Conservation (phyloP, 1,139 yeast genomes). For the Taphrina sp. region DNA sequence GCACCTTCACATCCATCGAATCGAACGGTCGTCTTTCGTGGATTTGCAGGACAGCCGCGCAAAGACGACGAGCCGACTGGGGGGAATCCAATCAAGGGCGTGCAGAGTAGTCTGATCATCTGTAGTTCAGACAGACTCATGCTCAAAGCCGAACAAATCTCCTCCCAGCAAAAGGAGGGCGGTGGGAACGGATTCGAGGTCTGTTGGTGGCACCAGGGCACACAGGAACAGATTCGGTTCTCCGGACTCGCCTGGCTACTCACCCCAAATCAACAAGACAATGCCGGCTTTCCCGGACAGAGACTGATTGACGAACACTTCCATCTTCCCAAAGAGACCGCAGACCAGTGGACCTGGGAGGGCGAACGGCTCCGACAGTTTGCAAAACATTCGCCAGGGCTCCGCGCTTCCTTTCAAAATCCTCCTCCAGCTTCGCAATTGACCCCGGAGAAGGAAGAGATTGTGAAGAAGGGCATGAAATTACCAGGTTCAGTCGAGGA, state of each 20-base stretch:
- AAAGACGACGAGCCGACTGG: constrained; percentile 31
- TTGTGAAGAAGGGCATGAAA: constrained; percentile 7
- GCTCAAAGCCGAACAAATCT: constrained; percentile 26
- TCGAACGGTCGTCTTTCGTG: constrained; percentile 30
- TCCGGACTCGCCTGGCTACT: constrained; percentile 27
- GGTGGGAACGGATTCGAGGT: constrained; percentile 31
- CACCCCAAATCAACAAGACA: constrained; percentile 5
- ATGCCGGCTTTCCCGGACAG: constrained; percentile 12
- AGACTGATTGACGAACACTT: constrained; percentile 2
- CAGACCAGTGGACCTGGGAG: constrained; percentile 22
- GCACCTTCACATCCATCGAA: constrained; percentile 20
- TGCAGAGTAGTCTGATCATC: constrained; percentile 16
- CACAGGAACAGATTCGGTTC: constrained; percentile 30
- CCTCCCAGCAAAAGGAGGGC: constrained; percentile 37
- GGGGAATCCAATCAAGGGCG: constrained; percentile 25
- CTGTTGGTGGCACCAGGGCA: constrained; percentile 33
- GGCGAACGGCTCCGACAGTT: constrained; percentile 26
- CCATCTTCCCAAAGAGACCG: background rate
- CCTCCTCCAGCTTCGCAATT: constrained; percentile 25
- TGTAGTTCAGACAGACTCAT: constrained; percentile 13
- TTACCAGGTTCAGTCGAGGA: constrained; percentile 24
- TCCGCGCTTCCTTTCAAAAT: constrained; percentile 24
- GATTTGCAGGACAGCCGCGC: constrained; percentile 28
- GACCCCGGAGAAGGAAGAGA: constrained; percentile 14
- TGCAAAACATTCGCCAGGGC: constrained; percentile 30